Evolutionary conservation across 176 grass and related monocot genomes (phyloP).

Genomic region (Puccinellia tenuiflora): DNA sequence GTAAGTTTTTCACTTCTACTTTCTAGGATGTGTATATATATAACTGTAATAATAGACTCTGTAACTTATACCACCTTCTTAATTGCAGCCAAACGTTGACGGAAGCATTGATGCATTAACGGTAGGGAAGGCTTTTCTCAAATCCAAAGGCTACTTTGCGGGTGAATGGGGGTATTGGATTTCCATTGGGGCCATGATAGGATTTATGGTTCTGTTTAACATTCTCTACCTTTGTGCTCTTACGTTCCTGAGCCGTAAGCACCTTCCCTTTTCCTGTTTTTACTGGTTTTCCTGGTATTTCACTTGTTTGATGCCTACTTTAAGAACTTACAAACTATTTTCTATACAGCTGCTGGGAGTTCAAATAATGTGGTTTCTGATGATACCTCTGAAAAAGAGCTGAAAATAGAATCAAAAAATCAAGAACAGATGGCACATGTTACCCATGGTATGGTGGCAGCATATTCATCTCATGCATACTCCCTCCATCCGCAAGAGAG

Average conservation of each 20-base stretch:
- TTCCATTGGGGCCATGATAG: conserved; percentile 44
- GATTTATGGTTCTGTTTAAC: conserved; percentile 59
- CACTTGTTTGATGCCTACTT: neutral
- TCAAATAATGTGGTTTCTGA: conserved; percentile 35
- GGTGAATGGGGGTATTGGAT: conserved; percentile 56
- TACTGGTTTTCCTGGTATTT: neutral
- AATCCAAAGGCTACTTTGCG: conserved; percentile 54
- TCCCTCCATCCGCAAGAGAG: too few species aligned
- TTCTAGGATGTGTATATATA: neutral
- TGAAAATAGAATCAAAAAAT: conserved; percentile 18
- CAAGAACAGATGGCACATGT: conserved; percentile 3
- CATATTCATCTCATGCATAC: neutral
- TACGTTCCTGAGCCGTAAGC: conserved; percentile 52
- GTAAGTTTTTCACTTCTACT: neutral
- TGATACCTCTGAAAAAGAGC: conserved; percentile 27
- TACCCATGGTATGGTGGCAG: neutral
- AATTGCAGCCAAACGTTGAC: conserved; percentile 45
- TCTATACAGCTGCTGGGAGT: conserved; percentile 31
- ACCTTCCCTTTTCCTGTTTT: neutral
- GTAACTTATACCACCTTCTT: neutral
- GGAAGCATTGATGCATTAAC: conserved; percentile 36
- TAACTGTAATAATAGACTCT: neutral
- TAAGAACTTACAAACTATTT: neutral
- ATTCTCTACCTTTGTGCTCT: conserved; percentile 40
- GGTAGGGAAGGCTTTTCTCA: conserved; percentile 50